phyloP scores from a whole-genome alignment of 2,329 filamentous ascomycete genomes.

The Colletotrichum higginsianum region DNA sequence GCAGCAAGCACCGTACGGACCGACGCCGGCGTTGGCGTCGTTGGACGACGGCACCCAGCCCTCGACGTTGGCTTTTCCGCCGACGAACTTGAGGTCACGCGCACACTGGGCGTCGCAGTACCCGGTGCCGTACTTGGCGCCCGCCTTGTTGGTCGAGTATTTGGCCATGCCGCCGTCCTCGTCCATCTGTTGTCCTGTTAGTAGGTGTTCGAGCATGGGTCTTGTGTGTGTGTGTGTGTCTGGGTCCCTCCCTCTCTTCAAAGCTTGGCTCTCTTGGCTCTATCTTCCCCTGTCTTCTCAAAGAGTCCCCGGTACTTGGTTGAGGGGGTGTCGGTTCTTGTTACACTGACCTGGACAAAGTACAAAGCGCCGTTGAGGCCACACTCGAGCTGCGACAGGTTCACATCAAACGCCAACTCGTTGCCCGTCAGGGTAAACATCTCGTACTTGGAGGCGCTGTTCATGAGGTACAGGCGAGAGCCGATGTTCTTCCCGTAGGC shows the following conservation, averaged over 20 bases:
- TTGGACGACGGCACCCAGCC: slow-evolving; percentile 63
- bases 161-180: slow-evolving; percentile 64
- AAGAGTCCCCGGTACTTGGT: slow-evolving; percentile 42
- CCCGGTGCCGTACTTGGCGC: slow-evolving; percentile 69
- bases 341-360: slow-evolving; percentile 57
- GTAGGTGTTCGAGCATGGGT: background rate
- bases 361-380: slow-evolving; percentile 79
- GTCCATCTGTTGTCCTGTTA: slow-evolving; percentile 57
- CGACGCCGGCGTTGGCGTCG: slow-evolving; percentile 66
- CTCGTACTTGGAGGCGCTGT: slow-evolving; percentile 69
- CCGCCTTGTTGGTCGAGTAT: slow-evolving; percentile 59
- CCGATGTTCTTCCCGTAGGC: slow-evolving; percentile 58
- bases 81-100: slow-evolving; percentile 64
- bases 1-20: slow-evolving; percentile 67
- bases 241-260: too few species aligned
- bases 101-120: slow-evolving; percentile 67
- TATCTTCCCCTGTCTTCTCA: background rate
- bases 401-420: slow-evolving; percentile 78
- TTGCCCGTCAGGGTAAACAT: slow-evolving; percentile 72
- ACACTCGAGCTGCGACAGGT: slow-evolving; percentile 74
- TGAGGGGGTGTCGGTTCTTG: background rate
- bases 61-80: slow-evolving; percentile 60
- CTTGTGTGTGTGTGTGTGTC: too few species aligned
- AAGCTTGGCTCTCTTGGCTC: too few species aligned
- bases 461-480: slow-evolving; percentile 72